A percentile compares a stretch with the other conserved stretches of the same genome.
These are phyloP conservation scores for Xylaria sp. DNA, from an alignment of 2,329 filamentous ascomycete genomes.

Conservation along the genomic window DNA sequence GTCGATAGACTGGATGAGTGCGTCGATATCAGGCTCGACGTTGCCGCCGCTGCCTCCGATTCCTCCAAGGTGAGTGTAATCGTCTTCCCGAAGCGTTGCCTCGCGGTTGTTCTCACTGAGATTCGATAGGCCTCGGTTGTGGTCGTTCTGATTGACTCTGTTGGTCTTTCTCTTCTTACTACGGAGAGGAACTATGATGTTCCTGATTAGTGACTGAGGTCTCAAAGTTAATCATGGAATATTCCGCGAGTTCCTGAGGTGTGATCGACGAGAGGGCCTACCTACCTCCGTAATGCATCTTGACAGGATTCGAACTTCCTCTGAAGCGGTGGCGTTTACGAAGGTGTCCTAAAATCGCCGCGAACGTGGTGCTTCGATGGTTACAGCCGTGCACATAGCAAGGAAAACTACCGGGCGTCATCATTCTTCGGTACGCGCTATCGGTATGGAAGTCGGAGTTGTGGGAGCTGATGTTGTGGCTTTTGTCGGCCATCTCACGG, in stretches of 20 bases:
- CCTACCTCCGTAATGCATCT: slow-evolving; percentile 19
- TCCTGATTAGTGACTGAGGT: background rate
- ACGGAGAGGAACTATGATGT: background rate
- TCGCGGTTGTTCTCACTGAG: background rate
- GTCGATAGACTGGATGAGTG: background rate
- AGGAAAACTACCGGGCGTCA: background rate
- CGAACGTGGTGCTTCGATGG: slow-evolving; percentile 5
- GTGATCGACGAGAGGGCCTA: background rate
- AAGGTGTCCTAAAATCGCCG: slow-evolving; percentile 14
- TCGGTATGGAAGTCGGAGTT: slow-evolving; percentile 13
- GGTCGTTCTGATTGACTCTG: background rate
- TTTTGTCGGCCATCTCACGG: background rate
- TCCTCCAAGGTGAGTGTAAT: background rate
- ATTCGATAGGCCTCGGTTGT: background rate
- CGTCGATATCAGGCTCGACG: no score
- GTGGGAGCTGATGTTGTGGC: slow-evolving; percentile 23
- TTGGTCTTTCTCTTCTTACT: background rate
- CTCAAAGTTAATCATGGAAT: no score
- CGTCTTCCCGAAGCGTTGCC: background rate
- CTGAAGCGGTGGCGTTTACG: slow-evolving; percentile 4
- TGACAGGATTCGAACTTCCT: slow-evolving; percentile 16
- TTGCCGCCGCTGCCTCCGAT: no score
- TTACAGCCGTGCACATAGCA: slow-evolving; percentile 2
- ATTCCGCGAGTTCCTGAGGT: no score
- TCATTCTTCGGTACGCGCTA: slow-evolving; percentile 7